phyloP scores from a whole-genome alignment of 768 basidiomycete genomes.

The Leccinum imitatum region DNA sequence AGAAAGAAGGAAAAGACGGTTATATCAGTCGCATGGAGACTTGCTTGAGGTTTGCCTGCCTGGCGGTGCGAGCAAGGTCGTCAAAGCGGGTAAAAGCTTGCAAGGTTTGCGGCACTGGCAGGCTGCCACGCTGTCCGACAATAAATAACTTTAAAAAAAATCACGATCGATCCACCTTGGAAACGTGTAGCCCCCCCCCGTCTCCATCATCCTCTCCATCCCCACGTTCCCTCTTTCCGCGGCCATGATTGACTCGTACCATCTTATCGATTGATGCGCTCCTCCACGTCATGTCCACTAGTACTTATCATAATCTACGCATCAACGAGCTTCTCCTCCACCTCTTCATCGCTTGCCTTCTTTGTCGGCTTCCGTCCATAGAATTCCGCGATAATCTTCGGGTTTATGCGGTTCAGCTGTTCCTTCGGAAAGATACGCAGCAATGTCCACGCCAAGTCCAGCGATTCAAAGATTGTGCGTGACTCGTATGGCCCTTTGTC shows the following conservation, averaged over 20 bases:
- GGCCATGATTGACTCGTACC: slow-evolving; percentile 12
- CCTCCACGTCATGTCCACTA: not conserved
- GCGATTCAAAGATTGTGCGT: slow-evolving; percentile 93
- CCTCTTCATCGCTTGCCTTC: slow-evolving; percentile 52
- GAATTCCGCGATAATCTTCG: slow-evolving; percentile 93
- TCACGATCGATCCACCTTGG: slow-evolving; percentile 14
- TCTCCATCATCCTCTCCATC: not conserved
- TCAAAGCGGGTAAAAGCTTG: slow-evolving; percentile 22
- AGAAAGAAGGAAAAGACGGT: slow-evolving; percentile 3
- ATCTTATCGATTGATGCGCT: slow-evolving; percentile 25
- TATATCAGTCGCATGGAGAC: not conserved
- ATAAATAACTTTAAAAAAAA: slow-evolving; percentile 12
- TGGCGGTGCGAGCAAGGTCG: slow-evolving; percentile 24
- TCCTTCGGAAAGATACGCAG: slow-evolving; percentile 99
- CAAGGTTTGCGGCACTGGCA: slow-evolving; percentile 21
- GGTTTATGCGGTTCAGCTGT: slow-evolving; percentile 95
- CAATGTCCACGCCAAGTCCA: slow-evolving; percentile 95
- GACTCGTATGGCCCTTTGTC: slow-evolving; percentile 85
- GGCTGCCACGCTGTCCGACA: slow-evolving; percentile 35
- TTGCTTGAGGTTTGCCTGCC: slow-evolving; percentile 8
- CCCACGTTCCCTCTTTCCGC: slow-evolving; percentile 18
- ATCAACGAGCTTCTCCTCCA: slow-evolving; percentile 57
- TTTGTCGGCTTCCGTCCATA: slow-evolving; percentile 81
- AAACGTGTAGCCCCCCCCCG: slow-evolving; percentile 14
- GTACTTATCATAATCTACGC: slow-evolving; percentile 38